Evolutionary conservation across 1,284 basidiomycete species (phyloP).

Genomic region (Leccinum griseonigrum): DNA sequence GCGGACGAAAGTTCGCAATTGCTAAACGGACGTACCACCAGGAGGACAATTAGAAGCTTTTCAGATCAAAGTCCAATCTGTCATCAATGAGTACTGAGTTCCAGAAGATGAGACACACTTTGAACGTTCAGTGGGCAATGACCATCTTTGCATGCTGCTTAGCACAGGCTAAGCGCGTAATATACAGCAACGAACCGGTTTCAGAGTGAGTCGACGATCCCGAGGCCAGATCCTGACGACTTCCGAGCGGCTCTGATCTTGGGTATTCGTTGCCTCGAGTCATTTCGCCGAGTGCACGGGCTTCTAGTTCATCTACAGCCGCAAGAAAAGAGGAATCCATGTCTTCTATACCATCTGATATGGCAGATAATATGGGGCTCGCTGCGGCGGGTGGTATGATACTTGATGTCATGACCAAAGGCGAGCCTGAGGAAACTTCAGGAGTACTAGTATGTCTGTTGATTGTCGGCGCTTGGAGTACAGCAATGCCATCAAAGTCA

Average conservation of each 20-base stretch:
- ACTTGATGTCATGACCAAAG: not conserved
- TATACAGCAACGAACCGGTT: conserved; percentile 8
- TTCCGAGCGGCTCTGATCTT: not conserved
- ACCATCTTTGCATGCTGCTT: conserved; percentile 11
- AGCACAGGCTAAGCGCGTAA: not conserved
- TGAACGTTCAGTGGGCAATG: not conserved
- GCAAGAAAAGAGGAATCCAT: conserved; percentile 36
- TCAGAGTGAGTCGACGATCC: not conserved
- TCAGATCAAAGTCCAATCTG: not conserved
- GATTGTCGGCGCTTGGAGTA: conserved; percentile 33
- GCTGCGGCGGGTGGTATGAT: not conserved
- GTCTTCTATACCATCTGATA: conserved; percentile 33
- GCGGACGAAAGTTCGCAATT: not conserved
- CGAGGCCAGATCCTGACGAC: not conserved
- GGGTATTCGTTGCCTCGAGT: conserved; percentile 10
- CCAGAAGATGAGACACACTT: conserved; percentile 6
- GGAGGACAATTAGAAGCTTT: not conserved
- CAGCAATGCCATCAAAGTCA: conserved; percentile 34
- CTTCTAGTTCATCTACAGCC: conserved; percentile 42
- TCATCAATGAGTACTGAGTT: not conserved
- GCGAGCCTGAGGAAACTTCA: not conserved
- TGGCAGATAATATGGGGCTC: conserved; percentile 22
- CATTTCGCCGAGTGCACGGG: conserved; percentile 17
- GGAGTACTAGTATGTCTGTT: not conserved
- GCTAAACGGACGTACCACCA: conserved; percentile 19